A percentile compares a stretch with the other conserved stretches of the same genome.
These are phyloP conservation scores for Xylariaceae sp. DNA, from an alignment of 2,329 filamentous ascomycete species.

Conservation along the genomic window DNA sequence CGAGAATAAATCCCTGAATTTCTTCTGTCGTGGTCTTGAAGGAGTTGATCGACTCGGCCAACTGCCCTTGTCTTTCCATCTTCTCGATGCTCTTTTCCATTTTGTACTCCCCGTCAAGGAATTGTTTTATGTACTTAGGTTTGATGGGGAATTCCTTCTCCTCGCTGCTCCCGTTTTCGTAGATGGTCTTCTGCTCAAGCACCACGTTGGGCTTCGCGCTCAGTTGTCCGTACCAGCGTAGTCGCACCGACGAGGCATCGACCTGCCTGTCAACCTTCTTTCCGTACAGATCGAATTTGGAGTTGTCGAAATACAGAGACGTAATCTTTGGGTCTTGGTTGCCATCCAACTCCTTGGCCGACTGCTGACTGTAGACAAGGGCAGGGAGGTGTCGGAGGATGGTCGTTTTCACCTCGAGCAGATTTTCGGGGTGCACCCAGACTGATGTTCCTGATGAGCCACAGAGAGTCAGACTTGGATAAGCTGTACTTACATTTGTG, in stretches of 20 bases:
- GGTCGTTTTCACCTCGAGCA: constrained; percentile 93
- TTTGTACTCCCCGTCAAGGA: constrained; percentile 79
- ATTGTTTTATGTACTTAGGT: constrained; percentile 84
- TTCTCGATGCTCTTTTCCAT: constrained; percentile 88
- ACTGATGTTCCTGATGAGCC: constrained; percentile 41
- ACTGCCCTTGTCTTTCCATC: constrained; percentile 69
- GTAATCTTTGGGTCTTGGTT: constrained; percentile 84
- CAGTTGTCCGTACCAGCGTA: constrained; percentile 89
- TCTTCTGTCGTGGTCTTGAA: constrained; percentile 66
- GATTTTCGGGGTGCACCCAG: constrained; percentile 93
- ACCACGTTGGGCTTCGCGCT: constrained; percentile 70
- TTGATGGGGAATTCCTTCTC: constrained; percentile 82
- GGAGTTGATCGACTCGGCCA: constrained; percentile 56
- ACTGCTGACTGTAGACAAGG: constrained; percentile 85
- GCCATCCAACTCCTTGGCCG: constrained; percentile 73
- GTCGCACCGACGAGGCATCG: constrained; percentile 72
- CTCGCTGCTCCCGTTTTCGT: constrained; percentile 66
- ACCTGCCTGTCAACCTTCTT: constrained; percentile 72
- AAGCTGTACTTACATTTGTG: constrained; percentile 64
- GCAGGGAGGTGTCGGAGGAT: constrained; percentile 86
- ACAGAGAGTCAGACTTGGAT: too few relatives aligned
- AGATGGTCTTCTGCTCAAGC: constrained; percentile 83
- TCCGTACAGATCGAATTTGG: constrained; percentile 76
- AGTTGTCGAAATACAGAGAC: constrained; percentile 91
- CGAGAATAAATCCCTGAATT: constrained; percentile 73